Evolutionary conservation across 1,139 yeast species (phyloP).

Genomic region (Pichia inconspicua): DNA sequence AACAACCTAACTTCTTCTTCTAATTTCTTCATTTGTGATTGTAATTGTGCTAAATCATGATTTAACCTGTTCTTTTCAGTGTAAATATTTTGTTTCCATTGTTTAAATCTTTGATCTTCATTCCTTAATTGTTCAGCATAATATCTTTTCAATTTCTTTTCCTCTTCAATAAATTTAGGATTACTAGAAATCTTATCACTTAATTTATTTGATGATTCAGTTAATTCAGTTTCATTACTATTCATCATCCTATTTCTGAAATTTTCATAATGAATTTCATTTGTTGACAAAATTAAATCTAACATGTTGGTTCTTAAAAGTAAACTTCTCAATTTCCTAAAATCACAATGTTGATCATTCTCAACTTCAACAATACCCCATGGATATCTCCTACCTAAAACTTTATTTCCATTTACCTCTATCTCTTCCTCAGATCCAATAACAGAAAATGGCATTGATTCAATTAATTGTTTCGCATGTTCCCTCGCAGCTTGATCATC

Average conservation of each 20-base stretch:
- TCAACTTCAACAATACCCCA: slow-evolving; percentile 99
- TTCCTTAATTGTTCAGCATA: slow-evolving; percentile 98
- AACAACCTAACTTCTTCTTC: slow-evolving; percentile 68
- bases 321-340: slow-evolving; percentile 81
- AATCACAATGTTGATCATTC: slow-evolving; percentile 92
- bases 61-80: slow-evolving; percentile 91
- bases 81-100: slow-evolving; percentile 95
- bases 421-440: slow-evolving; percentile 87
- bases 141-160: slow-evolving; percentile 84
- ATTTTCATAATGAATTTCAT: slow-evolving; percentile 84
- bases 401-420: slow-evolving; percentile 68
- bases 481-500: slow-evolving; percentile 73
- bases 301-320: slow-evolving; percentile 88
- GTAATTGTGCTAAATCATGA: slow-evolving; percentile 88
- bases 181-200: slow-evolving; percentile 44
- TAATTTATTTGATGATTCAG: slow-evolving; percentile 20
- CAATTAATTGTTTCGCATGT: slow-evolving; percentile 76
- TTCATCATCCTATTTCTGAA: slow-evolving; percentile 81
- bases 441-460: slow-evolving; percentile 89
- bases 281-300: slow-evolving; percentile 82
- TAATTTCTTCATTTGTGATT: slow-evolving; percentile 56
- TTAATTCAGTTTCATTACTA: slow-evolving; percentile 24
- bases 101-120: slow-evolving; percentile 94
- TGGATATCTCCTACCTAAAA: slow-evolving; percentile 88
- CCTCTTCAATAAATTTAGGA: slow-evolving; percentile 94